A percentile compares a stretch with the other conserved stretches of the same genome.
Evolutionary conservation across 495 filamentous ascomycete genomes (phyloP).

Genomic region (Aspergillus haitiensis): DNA sequence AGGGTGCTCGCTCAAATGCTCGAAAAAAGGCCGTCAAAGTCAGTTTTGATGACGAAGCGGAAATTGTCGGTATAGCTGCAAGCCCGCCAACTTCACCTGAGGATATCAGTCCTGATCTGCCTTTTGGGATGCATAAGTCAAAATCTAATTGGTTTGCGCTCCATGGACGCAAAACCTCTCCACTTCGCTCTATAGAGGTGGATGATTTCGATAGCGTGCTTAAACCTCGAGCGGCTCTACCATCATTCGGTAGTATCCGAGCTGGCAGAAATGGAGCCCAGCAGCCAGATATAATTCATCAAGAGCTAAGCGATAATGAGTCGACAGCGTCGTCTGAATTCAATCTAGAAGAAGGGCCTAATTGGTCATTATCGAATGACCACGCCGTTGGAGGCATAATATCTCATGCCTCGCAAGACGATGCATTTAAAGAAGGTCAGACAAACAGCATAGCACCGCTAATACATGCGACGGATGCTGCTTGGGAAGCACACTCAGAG

Average conservation of each 20-base stretch:
- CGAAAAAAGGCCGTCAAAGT: slow-evolving; percentile 75
- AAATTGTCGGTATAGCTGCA: slow-evolving; percentile 60
- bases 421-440: slow-evolving; percentile 3
- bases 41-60: slow-evolving; percentile 79
- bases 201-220: slow-evolving; percentile 66
- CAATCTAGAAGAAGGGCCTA: slow-evolving; percentile 22
- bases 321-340: slow-evolving; percentile 39
- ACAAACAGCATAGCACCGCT: slow-evolving; percentile 1
- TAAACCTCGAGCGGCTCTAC: slow-evolving; percentile 72
- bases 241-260: slow-evolving; percentile 82
- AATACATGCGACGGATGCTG: not conserved
- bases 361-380: slow-evolving; percentile 58
- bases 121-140: slow-evolving; percentile 43
- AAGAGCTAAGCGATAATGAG: slow-evolving; percentile 41
- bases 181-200: slow-evolving; percentile 31
- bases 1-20: slow-evolving; percentile 44
- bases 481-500: slow-evolving; percentile 5
- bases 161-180: slow-evolving; percentile 46
- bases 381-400: slow-evolving; percentile 62
- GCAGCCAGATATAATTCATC: slow-evolving; percentile 18
- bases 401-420: slow-evolving; percentile 26
- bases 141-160: slow-evolving; percentile 57
- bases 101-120: slow-evolving; percentile 50
- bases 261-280: slow-evolving; percentile 36
- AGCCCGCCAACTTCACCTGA: slow-evolving; percentile 51